Percentiles rank a stretch among this genome's conserved stretches.
These are phyloP conservation scores for Amphicarpaea edgeworthii DNA, from an alignment of 306 rosid genomes.

Conservation along the genomic window DNA sequence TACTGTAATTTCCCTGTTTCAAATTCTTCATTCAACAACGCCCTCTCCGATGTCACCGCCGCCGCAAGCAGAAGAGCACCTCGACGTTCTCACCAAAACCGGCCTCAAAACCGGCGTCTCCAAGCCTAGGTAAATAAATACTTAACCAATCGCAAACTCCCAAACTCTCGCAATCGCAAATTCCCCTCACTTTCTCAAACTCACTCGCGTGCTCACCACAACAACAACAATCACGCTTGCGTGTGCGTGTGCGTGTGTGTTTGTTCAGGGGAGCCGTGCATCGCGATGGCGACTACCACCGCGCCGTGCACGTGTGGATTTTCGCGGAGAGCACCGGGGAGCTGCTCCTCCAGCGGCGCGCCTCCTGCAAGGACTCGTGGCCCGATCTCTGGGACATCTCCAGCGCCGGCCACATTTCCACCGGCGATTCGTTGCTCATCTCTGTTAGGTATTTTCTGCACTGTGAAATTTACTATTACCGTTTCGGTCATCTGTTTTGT, in stretches of 20 bases:
- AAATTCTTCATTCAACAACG: too few species aligned
- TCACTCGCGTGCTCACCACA: background rate
- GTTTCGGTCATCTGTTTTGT: background rate
- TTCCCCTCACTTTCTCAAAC: background rate
- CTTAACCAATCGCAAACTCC: background rate
- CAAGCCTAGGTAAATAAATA: slow-evolving; percentile 67
- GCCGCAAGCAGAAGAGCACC: slow-evolving; percentile 57
- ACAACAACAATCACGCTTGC: background rate
- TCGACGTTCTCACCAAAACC: slow-evolving; percentile 76
- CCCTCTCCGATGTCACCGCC: background rate
- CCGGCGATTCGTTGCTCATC: slow-evolving; percentile 78
- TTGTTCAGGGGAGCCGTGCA: slow-evolving; percentile 72
- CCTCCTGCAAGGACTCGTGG: slow-evolving; percentile 89
- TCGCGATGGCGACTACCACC: slow-evolving; percentile 95
- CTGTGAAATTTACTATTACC: too few species aligned
- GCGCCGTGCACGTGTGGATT: slow-evolving; percentile 94
- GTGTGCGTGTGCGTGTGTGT: background rate
- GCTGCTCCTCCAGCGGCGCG: slow-evolving; percentile 80
- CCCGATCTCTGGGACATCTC: slow-evolving; percentile 93
- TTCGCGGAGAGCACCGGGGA: slow-evolving; percentile 81
- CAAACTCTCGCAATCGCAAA: too few species aligned
- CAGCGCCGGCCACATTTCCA: slow-evolving; percentile 89
- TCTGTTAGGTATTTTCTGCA: slow-evolving; percentile 71
- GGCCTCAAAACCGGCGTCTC: slow-evolving; percentile 77
- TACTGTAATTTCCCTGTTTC: too few species aligned